Evolutionary conservation across 192 early-diverging fungal genomes (phyloP).

Genomic region (Globomyces pollinis-pini): DNA sequence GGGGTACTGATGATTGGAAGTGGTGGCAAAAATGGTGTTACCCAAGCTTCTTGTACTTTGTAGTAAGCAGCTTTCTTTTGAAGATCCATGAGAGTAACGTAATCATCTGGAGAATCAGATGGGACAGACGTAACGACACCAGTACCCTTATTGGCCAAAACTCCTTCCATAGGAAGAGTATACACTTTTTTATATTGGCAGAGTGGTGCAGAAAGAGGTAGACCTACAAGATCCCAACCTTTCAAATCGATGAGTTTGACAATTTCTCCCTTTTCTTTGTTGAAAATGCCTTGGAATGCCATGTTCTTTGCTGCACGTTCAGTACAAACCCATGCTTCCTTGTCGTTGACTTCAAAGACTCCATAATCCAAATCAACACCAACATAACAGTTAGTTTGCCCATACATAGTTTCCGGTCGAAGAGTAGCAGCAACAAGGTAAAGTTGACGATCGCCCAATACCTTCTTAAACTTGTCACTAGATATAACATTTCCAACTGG

Average conservation of each 20-base stretch:
- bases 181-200: conserved; percentile 70
- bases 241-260: conserved; percentile 65
- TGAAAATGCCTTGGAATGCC: conserved; percentile 87
- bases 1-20: conserved; percentile 82
- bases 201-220: conserved; percentile 85
- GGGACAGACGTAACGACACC: conserved; percentile 99
- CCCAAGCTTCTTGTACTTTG: conserved; percentile 82
- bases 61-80: conserved; percentile 92
- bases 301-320: conserved; percentile 95
- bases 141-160: conserved; percentile 91
- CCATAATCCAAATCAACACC: conserved; percentile 89
- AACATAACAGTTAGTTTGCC: conserved; percentile 97
- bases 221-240: conserved; percentile 76
- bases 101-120: conserved; percentile 98
- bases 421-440: conserved; percentile 93
- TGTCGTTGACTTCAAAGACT: conserved; percentile 67
- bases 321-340: conserved; percentile 82
- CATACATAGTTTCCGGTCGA: conserved; percentile 99
- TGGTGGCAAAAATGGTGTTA: conserved; percentile 66
- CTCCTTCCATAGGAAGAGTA: conserved; percentile 95
- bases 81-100: conserved; percentile 80
- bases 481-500: conserved; percentile 42
- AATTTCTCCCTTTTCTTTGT: conserved; percentile 54
- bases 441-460: conserved; percentile 65
- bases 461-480: conserved; percentile 44